Evolutionary conservation across 768 basidiomycete species (phyloP), one percentile per base, ranked within the genome.

Genomic region (Sistotremastrum niveocremeum): DNA sequence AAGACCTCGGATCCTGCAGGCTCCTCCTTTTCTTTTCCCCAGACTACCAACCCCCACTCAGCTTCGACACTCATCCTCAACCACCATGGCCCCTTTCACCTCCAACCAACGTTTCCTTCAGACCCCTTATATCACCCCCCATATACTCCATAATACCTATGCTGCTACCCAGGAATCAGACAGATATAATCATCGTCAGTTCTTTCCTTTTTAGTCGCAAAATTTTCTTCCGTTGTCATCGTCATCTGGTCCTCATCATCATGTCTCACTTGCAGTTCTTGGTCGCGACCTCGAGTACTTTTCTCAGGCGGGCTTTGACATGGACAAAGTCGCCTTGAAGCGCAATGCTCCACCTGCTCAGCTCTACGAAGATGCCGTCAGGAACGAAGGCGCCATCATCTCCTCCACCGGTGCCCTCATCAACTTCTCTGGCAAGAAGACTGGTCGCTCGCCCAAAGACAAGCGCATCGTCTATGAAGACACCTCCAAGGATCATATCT

Each of bases 371-470:
- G 95, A 99, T 57, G 95, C 95, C 56, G 82, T 98, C 69, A 82
- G 89, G 55, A 94, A 97, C 66, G 95, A 99, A 62, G 94, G 94
- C 48, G 95, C 95, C 56, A 87, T 99, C 70, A 85, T 99, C 67
- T 93, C 95, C 46, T 80, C 86, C 32, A 86, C 81, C 5, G 95
- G 95, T 44, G 91, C 95, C 12, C 71, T 99, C 57, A 99, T 99
- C 80, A 99, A 99, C 76, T 99, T 98, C 59, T 95, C 91, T 7
- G 95, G 95, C 31, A 98, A 97, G 75, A 99, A 99, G 74, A 98
- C 95, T 2, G 95, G 95, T 46, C 77, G 95, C 42, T 84, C 80
- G 55, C 95, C 95, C 45, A 99, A 98, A 63, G 95, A 99, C 77
- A 99, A 98, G 77, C 91, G 95, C 51, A 97, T 99, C 59, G 95